Conservation (phyloP, 2,329 filamentous ascomycete genomes). For the Magnaporthiopsis poae region DNA sequence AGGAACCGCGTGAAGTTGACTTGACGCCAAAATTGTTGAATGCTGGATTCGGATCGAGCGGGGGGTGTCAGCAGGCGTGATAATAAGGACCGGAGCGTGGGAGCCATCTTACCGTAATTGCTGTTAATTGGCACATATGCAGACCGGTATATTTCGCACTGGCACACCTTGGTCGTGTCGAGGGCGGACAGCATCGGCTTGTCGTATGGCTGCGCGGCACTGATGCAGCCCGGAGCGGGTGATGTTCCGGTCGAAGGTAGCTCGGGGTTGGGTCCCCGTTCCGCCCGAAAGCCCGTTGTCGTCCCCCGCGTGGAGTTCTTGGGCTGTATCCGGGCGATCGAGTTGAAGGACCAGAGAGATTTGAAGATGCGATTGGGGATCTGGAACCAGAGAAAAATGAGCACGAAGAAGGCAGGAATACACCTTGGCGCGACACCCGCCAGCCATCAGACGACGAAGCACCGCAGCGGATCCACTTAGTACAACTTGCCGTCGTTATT, state of each 20-base stretch:
- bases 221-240: constrained; percentile 28
- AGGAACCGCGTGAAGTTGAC: constrained; percentile 34
- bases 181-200: constrained; percentile 48
- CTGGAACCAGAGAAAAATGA: constrained; percentile 39
- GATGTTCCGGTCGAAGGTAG: constrained; percentile 32
- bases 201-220: constrained; percentile 52
- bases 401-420: constrained; percentile 28
- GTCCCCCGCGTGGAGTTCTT: constrained; percentile 32
- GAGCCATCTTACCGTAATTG: constrained; percentile 20
- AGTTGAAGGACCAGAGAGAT: constrained; percentile 34
- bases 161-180: constrained; percentile 50
- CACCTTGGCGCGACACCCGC: constrained; percentile 34
- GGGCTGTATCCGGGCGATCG: constrained; percentile 42
- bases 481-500: too few species aligned
- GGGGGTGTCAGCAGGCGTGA: not conserved
- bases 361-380: constrained; percentile 32
- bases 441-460: constrained; percentile 14
- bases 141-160: constrained; percentile 46
- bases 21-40: constrained; percentile 38
- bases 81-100: not conserved
- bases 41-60: constrained; percentile 20
- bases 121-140: constrained; percentile 42
- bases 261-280: constrained; percentile 22
- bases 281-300: constrained; percentile 20
- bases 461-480: too few species aligned